A percentile compares a stretch with the other conserved stretches of the same genome.
Conservation (phyloP, 1,284 basidiomycete genomes). For the Pisolithus thermaeus region DNA sequence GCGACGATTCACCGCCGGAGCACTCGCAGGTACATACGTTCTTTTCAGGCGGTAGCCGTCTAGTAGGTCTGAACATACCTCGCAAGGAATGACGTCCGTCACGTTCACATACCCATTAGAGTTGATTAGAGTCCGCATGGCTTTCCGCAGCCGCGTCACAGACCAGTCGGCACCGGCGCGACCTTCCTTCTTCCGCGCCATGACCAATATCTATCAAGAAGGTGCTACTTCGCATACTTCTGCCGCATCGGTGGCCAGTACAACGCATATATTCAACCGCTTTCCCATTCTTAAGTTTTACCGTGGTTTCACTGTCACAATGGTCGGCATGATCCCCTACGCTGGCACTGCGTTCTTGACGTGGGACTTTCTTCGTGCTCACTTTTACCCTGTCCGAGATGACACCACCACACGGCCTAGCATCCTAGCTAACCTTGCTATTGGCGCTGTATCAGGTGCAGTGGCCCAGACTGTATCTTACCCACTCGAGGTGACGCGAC, state of each 20-base stretch:
- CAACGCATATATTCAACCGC: constrained; percentile 39
- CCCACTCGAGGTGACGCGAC: constrained; percentile 91
- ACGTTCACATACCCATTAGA: constrained; percentile 94
- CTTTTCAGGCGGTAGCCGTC: neutral
- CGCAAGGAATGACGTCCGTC: constrained; percentile 81
- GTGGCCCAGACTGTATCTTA: constrained; percentile 91
- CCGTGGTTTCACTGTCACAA: constrained; percentile 88
- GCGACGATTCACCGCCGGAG: constrained; percentile 85
- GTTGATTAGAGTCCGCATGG: constrained; percentile 91
- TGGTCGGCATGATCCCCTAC: constrained; percentile 93
- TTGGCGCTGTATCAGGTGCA: constrained; percentile 90
- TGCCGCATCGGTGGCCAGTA: constrained; percentile 14
- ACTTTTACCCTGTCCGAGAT: constrained; percentile 45
- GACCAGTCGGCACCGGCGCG: constrained; percentile 32
- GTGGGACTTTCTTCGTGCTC: constrained; percentile 79
- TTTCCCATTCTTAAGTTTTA: constrained; percentile 88
- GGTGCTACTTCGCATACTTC: constrained; percentile 32
- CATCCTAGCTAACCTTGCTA: constrained; percentile 57
- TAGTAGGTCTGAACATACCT: neutral
- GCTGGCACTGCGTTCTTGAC: constrained; percentile 94
- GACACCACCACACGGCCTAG: constrained; percentile 37
- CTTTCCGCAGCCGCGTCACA: constrained; percentile 69
- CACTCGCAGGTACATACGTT: constrained; percentile 64
- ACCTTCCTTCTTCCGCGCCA: constrained; percentile 58
- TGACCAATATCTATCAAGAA: constrained; percentile 70